Evolutionary conservation across 208 protist species (phyloP), one percentile per base, ranked within the genome.

Genomic region (Porcisia hertigi): DNA sequence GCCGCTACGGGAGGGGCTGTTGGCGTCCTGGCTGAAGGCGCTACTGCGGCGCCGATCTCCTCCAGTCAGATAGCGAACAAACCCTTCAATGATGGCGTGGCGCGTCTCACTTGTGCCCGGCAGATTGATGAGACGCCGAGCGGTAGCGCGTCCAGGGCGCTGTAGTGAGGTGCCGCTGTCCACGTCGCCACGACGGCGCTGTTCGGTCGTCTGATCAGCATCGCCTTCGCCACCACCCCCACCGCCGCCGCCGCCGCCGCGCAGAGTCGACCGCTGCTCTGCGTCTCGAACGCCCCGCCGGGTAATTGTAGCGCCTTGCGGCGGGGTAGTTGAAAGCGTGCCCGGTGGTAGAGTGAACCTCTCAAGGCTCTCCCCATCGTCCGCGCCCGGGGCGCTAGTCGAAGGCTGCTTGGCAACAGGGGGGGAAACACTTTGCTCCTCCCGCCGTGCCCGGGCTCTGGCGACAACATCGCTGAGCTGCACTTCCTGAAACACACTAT

Each of bases 381-480:
- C 39, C 60, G 53, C 67, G 3, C 67, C 53, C 18, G 45, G 45
- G 8, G 43, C 75, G 30, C 23, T 3, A 14, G 63, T 25, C 14
- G 58, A 75, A 36, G 16, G 43, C 18, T 34, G 39, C 23, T 9
- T 20, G 9, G 3, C 71, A 41, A 30, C 54, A 36, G 66, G 52
- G 47, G 57, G 23, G 18, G 63, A 59, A 20, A 11, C 16, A 3
- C 43, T 20, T 41, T 53, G 58, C 6, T 65, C 55, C 53, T 75
- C 65, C 45, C 54, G 70, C 49, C 49, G 74, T 9, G 72, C 72
- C 12, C 52, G 63, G 25, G 25, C 64, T 8, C 77, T 71, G 14
- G 77, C 77, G n/a, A 77, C 67, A 36, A 82, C 77, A 63, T 82
- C 77, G 77, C 77, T 82, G 72, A 82, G 64, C 34, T 77, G 72